Conservation (phyloP, 768 basidiomycete genomes). For the Mycena amicta region DNA sequence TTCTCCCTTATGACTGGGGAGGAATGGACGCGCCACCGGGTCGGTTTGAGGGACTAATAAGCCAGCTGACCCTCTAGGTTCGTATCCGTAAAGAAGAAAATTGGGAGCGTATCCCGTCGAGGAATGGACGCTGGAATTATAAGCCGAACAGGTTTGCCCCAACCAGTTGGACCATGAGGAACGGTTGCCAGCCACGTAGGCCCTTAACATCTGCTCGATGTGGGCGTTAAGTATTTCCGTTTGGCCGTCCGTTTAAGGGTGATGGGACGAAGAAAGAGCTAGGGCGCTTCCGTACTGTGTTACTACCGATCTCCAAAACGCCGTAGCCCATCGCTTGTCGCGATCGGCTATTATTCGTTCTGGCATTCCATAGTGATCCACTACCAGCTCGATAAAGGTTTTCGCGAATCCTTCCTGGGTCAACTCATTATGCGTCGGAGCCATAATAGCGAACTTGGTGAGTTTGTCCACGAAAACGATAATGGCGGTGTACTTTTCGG, state of each 20-base stretch:
- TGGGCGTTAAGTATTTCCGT: neutral
- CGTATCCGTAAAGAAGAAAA: no score
- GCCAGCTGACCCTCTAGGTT: no score
- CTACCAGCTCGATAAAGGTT: neutral
- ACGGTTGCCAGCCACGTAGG: neutral
- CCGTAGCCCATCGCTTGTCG: conserved; percentile 4
- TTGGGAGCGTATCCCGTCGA: no score
- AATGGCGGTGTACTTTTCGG: conserved; percentile 22
- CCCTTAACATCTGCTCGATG: neutral
- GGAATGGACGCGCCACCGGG: no score
- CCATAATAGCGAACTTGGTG: conserved; percentile 37
- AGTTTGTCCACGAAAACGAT: conserved; percentile 30
- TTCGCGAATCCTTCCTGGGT: neutral
- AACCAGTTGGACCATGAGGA: no score
- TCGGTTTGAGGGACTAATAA: no score
- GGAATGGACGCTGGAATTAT: no score
- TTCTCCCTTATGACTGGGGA: no score
- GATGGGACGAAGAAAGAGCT: conserved; percentile 31
- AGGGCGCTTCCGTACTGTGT: neutral
- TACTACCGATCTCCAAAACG: conserved; percentile 18
- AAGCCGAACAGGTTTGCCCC: no score
- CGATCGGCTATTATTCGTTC: conserved; percentile 7
- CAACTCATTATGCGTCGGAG: conserved; percentile 22
- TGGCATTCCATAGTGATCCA: neutral
- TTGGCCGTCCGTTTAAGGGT: conserved; percentile 33